phyloP scores from a whole-genome alignment of 805 yeast genomes.

The Wickerhamomyces bovis region DNA sequence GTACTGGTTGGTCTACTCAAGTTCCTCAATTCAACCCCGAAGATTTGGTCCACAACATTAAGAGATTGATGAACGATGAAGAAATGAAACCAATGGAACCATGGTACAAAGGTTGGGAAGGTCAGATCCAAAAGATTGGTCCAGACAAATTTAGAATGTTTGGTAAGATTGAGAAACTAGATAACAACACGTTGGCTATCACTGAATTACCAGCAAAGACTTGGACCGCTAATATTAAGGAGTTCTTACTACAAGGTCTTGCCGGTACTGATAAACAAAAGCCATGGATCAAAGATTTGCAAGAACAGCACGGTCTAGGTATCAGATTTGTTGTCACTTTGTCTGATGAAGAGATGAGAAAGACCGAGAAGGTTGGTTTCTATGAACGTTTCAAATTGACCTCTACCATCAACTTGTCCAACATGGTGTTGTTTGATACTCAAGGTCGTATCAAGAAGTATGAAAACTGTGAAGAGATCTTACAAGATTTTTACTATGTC shows the following conservation, averaged over 20 bases:
- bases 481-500: slow-evolving; percentile 78
- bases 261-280: slow-evolving; percentile 66
- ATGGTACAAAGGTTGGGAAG: slow-evolving; percentile 96
- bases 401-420: slow-evolving; percentile 61
- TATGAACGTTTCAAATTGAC: slow-evolving; percentile 78
- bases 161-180: slow-evolving; percentile 79
- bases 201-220: slow-evolving; percentile 88
- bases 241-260: slow-evolving; percentile 67
- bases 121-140: slow-evolving; percentile 58
- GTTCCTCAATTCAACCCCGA: slow-evolving; percentile 87
- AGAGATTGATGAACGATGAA: slow-evolving; percentile 66
- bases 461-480: slow-evolving; percentile 66
- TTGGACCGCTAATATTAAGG: slow-evolving; percentile 92
- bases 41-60: slow-evolving; percentile 73
- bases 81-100: slow-evolving; percentile 72
- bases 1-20: slow-evolving; percentile 97
- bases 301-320: slow-evolving; percentile 84
- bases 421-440: slow-evolving; percentile 96
- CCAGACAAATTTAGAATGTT: slow-evolving; percentile 67
- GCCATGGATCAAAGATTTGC: slow-evolving; percentile 91
- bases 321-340: slow-evolving; percentile 76
- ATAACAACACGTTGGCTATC: slow-evolving; percentile 75
- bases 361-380: slow-evolving; percentile 67
- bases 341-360: slow-evolving; percentile 75
- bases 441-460: slow-evolving; percentile 82